Conservation (phyloP, 2,329 filamentous ascomycete species). For the Diaporthe ampelina region DNA sequence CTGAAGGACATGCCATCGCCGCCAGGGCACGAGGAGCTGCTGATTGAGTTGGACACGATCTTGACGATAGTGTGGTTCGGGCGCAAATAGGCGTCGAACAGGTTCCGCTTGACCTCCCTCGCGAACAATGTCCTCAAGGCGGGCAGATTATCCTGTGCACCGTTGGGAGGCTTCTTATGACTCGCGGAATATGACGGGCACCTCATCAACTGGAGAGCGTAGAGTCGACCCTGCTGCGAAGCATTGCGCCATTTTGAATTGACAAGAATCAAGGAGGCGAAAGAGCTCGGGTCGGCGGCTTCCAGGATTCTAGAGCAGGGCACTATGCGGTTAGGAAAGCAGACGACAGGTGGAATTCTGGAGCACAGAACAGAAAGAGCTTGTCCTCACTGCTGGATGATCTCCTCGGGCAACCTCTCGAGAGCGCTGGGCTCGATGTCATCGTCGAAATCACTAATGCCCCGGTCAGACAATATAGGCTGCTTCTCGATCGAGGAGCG, state of each 20-base stretch:
- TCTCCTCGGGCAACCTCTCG: conserved; percentile 74
- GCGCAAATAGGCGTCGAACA: conserved; percentile 82
- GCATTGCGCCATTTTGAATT: conserved; percentile 76
- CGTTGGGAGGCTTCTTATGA: conserved; percentile 54
- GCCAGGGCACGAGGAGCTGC: conserved; percentile 84
- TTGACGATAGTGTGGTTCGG: conserved; percentile 81
- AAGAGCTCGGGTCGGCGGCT: conserved; percentile 71
- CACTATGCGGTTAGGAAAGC: conserved; percentile 20
- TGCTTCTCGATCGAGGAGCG: conserved; percentile 53
- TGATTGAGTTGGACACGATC: conserved; percentile 86
- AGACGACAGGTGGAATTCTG: background rate
- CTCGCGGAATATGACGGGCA: conserved; percentile 71
- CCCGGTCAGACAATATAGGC: conserved; percentile 46
- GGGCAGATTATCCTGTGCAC: conserved; percentile 66
- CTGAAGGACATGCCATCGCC: conserved; percentile 90
- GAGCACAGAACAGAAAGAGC: conserved; percentile 30
- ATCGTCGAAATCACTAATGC: conserved; percentile 39
- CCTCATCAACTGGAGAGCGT: conserved; percentile 71
- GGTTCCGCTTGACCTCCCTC: conserved; percentile 79
- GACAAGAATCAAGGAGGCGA: conserved; percentile 75
- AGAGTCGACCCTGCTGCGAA: conserved; percentile 74
- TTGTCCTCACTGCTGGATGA: conserved; percentile 74
- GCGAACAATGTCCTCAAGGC: conserved; percentile 76
- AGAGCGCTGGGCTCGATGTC: conserved; percentile 58
- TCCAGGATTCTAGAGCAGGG: conserved; percentile 68